A percentile compares a stretch with the other conserved stretches of the same genome.
Conservation (phyloP, 768 basidiomycete genomes). For the Russula griseocarnosa region DNA sequence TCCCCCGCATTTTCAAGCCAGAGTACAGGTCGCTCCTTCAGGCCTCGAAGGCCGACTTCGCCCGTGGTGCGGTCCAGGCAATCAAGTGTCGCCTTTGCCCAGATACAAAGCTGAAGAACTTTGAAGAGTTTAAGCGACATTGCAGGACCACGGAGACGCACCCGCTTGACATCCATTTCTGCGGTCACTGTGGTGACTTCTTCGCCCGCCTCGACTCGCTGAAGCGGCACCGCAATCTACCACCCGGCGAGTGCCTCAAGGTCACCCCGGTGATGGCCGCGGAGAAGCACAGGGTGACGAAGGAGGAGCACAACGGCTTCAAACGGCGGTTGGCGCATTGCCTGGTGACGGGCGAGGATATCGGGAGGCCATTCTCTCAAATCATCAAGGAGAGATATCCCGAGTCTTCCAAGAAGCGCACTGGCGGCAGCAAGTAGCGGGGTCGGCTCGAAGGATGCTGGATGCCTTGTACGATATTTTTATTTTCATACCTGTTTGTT, state of each 20-base stretch:
- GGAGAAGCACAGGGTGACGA: not conserved
- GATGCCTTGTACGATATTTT: not conserved
- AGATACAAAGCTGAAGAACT: not conserved
- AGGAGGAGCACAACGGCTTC: not conserved
- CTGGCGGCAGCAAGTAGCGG: not conserved
- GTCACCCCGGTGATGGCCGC: no score
- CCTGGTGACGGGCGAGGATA: not conserved
- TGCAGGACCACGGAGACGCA: not conserved
- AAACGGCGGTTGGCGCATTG: no score
- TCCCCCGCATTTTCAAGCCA: not conserved
- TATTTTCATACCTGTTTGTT: not conserved
- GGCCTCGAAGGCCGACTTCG: not conserved
- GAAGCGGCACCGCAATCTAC: not conserved
- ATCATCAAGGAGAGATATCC: not conserved
- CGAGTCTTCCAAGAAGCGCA: not conserved
- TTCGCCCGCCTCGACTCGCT: not conserved
- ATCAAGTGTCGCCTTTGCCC: slow-evolving; percentile 10
- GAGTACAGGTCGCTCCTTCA: not conserved
- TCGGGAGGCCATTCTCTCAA: not conserved
- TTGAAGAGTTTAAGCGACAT: not conserved
- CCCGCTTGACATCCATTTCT: not conserved
- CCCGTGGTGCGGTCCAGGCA: not conserved
- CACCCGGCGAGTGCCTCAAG: not conserved
- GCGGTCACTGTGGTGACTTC: slow-evolving; percentile 1
- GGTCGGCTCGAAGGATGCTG: no score